A percentile compares a stretch with the other conserved stretches of the same genome.
These are phyloP conservation scores for Polygonum maritimum DNA, from an alignment of 148 eudicot genomes.

Conservation along the genomic window DNA sequence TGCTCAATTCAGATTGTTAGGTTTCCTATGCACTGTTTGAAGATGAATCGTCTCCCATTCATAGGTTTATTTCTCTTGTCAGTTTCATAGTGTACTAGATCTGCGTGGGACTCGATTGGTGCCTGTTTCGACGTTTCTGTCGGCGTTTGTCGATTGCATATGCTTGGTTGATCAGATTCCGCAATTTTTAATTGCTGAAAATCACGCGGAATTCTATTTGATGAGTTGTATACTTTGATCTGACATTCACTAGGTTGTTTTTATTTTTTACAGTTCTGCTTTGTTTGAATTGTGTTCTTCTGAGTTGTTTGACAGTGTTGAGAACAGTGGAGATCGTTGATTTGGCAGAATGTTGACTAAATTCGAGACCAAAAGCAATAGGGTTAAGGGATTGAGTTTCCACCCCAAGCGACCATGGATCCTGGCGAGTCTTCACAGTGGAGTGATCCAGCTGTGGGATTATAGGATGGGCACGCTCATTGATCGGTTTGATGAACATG, in stretches of 20 bases:
- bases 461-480: conserved; percentile 11
- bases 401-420: conserved; percentile 13
- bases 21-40: not conserved
- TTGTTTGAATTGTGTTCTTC: not conserved
- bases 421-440: conserved; percentile 12
- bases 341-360: conserved; percentile 11
- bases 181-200: not conserved
- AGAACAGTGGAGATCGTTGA: conserved; percentile 5
- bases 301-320: not conserved
- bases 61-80: not conserved
- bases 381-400: conserved; percentile 12
- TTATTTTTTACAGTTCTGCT: not conserved
- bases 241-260: too few relatives aligned
- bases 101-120: not conserved
- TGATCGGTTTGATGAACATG: conserved; percentile 11
- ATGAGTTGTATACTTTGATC: not conserved
- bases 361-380: conserved; percentile 11
- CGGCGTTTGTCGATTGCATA: not conserved
- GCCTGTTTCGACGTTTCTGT: not conserved
- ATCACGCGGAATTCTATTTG: not conserved
- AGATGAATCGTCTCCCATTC: not conserved
- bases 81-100: not conserved
- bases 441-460: conserved; percentile 12
- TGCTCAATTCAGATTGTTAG: not conserved
- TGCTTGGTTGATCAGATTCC: not conserved